Evolutionary conservation across 202 grass and related monocot species (phyloP).

Genomic region (Zoysia matrella): DNA sequence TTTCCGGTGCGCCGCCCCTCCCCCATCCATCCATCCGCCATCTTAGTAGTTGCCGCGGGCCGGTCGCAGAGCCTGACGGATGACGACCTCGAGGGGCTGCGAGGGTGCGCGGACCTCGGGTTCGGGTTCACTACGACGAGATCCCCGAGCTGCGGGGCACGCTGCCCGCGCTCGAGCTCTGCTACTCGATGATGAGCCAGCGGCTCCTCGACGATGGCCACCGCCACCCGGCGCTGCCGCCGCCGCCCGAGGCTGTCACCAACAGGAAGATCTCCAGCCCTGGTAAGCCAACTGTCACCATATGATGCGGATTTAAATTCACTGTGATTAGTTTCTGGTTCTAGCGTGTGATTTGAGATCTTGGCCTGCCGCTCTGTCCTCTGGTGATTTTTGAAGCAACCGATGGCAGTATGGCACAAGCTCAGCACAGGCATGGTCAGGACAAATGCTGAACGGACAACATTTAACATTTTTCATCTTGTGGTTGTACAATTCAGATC

Average conservation of each 20-base stretch:
- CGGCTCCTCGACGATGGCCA: conserved; percentile 54
- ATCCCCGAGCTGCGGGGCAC: conserved; percentile 69
- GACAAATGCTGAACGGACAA: neutral
- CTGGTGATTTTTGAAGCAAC: neutral
- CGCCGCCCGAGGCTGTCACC: conserved; percentile 26
- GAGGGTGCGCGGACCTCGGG: conserved; percentile 69
- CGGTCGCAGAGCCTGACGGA: conserved; percentile 63
- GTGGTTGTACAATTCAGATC: conserved; percentile 22
- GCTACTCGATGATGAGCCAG: conserved; percentile 68
- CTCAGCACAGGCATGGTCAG: neutral
- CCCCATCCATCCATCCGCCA: too few relatives aligned
- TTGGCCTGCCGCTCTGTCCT: neutral
- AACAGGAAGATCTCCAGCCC: conserved; percentile 82
- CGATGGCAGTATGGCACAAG: neutral
- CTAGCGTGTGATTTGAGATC: conserved; percentile 14
- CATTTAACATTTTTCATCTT: neutral
- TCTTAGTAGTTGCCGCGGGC: neutral
- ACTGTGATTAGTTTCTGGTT: neutral
- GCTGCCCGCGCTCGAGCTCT: conserved; percentile 68
- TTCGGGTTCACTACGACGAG: conserved; percentile 81
- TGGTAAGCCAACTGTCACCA: conserved; percentile 41
- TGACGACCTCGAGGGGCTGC: conserved; percentile 77
- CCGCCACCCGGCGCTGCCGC: too few relatives aligned
- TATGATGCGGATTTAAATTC: neutral
- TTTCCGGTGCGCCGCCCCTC: too few relatives aligned